These are phyloP conservation scores for Pythium phragmiticola DNA, from an alignment of 352 stramenopile genomes.

Conservation along the genomic window DNA sequence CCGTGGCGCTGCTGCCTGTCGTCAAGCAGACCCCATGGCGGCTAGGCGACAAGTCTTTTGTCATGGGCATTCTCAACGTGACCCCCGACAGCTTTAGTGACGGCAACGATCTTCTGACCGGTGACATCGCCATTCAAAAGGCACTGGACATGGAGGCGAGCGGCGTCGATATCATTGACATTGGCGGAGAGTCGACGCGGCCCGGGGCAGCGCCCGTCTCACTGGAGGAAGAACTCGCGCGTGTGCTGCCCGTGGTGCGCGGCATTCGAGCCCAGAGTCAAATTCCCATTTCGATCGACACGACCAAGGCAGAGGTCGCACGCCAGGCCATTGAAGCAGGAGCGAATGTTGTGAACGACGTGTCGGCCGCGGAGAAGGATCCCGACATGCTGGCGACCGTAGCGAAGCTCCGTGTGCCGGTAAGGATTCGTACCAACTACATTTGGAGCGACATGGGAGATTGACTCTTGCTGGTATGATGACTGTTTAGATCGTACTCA, in stretches of 20 bases:
- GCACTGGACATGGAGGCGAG: slow-evolving; percentile 88
- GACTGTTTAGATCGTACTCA: slow-evolving; percentile 84
- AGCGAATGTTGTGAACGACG: slow-evolving; percentile 97
- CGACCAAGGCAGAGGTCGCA: slow-evolving; percentile 91
- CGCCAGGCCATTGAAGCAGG: slow-evolving; percentile 88
- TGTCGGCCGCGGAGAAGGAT: slow-evolving; percentile 94
- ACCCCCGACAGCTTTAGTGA: slow-evolving; percentile 98
- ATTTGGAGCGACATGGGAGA: not conserved
- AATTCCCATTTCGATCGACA: slow-evolving; percentile 97
- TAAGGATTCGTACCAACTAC: slow-evolving; percentile 23
- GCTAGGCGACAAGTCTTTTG: slow-evolving; percentile 67
- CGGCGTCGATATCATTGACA: slow-evolving; percentile 95
- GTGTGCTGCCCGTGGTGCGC: slow-evolving; percentile 94
- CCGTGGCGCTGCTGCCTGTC: slow-evolving; percentile 54
- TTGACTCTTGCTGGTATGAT: slow-evolving; percentile 8
- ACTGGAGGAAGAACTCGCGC: slow-evolving; percentile 88
- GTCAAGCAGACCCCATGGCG: slow-evolving; percentile 41
- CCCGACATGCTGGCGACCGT: slow-evolving; percentile 90
- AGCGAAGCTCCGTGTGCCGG: slow-evolving; percentile 79
- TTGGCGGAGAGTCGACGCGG: slow-evolving; percentile 98
- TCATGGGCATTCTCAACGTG: slow-evolving; percentile 99
- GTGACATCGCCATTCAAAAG: slow-evolving; percentile 68
- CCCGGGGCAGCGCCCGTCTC: slow-evolving; percentile 91
- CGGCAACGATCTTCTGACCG: slow-evolving; percentile 38
- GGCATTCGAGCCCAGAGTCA: slow-evolving; percentile 71